Base-by-base conservation (phyloP, 768 basidiomycete species). In the Kwoniella heveanensis region DNA sequence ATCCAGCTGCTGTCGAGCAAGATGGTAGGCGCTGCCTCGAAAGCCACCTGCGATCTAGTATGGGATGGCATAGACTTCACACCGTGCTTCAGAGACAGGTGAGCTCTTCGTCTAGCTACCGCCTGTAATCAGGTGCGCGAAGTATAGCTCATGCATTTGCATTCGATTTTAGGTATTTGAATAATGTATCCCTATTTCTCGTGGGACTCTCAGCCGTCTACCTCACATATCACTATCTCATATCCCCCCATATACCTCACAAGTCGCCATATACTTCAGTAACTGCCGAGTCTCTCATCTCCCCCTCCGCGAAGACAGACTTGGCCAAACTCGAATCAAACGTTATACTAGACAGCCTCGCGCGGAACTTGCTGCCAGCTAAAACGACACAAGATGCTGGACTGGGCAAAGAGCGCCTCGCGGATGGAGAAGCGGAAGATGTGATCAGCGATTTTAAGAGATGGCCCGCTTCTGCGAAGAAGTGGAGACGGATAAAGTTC, bases 31-130 rank as follows among this genome's bases (percentile, higher is more conserved):
- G 13, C 52, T 19, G 32, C 50, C 7, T 49, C n/a, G 21, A 44
- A 58, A 50, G 57, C 57, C 49, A 49, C 52, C 9, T 69, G 68
- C 49, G 53, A 58, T 8, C 44, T 47, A 22, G 30, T 76, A 9
- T 76, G 74, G 74, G 61, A 76, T 50, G 74, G 74, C 1, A 39
- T 57, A 0, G 74, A 76, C 48, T 76, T 76, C 49, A 70, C 72
- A 10, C 60, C 57, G 17, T 75, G 74, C 46, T 70, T 72, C 32
- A 50, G 49, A 12, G 60, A 72, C 5, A 30, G 57, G 71, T 71
- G 39, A 56, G 39, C 19, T 19, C 39, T 19, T 3, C 19, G 39
- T 17, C 9, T 19, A 44, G 39, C 17, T 17, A 3, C 9, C 17
- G 39, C 3, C 9, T 17, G 39, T 10, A 44, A 44, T n/a, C n/a